Evolutionary conservation across 2,329 filamentous ascomycete species (phyloP).

Genomic region (Fusarium falciforme): DNA sequence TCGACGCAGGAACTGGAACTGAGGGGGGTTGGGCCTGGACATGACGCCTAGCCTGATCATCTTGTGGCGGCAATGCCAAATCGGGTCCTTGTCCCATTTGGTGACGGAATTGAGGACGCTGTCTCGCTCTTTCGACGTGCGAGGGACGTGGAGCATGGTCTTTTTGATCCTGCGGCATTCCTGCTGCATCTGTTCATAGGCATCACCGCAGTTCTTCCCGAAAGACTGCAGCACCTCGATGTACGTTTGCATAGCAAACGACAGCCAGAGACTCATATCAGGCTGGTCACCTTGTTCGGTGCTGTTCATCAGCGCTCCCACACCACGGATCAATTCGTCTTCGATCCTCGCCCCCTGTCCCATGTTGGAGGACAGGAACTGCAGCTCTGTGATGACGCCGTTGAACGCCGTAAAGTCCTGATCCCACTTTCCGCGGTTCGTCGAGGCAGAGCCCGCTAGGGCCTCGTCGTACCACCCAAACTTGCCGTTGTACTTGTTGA

Average conservation of each 20-base stretch:
- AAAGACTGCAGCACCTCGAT: conserved; percentile 30
- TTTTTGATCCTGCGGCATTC: conserved; percentile 33
- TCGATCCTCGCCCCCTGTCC: conserved; percentile 8
- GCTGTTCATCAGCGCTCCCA: background rate
- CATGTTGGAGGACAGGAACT: conserved; percentile 15
- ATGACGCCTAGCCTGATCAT: background rate
- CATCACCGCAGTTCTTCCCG: background rate
- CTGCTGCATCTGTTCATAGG: conserved; percentile 3
- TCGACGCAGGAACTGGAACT: conserved; percentile 32
- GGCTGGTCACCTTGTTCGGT: background rate
- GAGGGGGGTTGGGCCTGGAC: background rate
- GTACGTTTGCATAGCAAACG: conserved; percentile 31
- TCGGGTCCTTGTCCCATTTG: conserved; percentile 29
- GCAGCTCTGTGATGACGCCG: conserved; percentile 21
- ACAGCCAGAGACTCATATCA: conserved; percentile 20
- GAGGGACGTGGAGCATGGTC: conserved; percentile 19
- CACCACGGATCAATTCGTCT: conserved; percentile 36
- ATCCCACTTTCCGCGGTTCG: conserved; percentile 9
- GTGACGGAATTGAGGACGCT: conserved; percentile 10
- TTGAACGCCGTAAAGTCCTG: conserved; percentile 26
- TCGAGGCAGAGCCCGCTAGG: background rate
- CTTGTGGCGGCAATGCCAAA: background rate
- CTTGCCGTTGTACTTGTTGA: conserved; percentile 29
- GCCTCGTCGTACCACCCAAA: conserved; percentile 35
- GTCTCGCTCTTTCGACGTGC: background rate